Conservation (phyloP, 1,284 basidiomycete genomes). For the Ustanciosporium gigantosporum region DNA sequence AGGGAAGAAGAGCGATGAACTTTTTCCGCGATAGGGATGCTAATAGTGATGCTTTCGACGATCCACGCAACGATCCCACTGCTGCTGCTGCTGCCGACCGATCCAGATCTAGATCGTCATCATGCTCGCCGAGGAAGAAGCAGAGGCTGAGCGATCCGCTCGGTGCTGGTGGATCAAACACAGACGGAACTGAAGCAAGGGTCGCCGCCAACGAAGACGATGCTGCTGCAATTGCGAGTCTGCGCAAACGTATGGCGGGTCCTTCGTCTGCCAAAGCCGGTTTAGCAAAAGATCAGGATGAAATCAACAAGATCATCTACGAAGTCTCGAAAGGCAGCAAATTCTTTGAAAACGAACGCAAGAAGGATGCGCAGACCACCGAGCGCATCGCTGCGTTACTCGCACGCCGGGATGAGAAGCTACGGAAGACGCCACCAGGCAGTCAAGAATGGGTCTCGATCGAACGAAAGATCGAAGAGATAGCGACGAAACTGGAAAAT, state of each 20-base stretch:
- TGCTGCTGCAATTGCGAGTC: constrained; percentile 41
- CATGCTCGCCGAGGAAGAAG: constrained; percentile 30
- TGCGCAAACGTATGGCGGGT: constrained; percentile 51
- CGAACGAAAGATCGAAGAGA: constrained; percentile 41
- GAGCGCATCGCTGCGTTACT: constrained; percentile 67
- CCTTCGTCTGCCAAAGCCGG: constrained; percentile 58
- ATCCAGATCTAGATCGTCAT: constrained; percentile 8
- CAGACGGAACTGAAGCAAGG: not conserved
- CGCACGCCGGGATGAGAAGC: constrained; percentile 38
- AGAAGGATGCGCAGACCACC: constrained; percentile 78
- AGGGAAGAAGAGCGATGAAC: constrained; percentile 28
- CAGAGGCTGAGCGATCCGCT: constrained; percentile 11
- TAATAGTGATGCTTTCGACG: constrained; percentile 31
- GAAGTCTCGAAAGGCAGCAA: constrained; percentile 56
- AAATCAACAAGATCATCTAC: constrained; percentile 51
- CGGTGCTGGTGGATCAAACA: too few relatives aligned
- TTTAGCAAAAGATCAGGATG: constrained; percentile 50
- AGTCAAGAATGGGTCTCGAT: constrained; percentile 37
- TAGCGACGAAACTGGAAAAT: constrained; percentile 72
- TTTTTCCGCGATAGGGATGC: constrained; percentile 38
- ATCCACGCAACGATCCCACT: constrained; percentile 32
- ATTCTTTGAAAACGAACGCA: constrained; percentile 73
- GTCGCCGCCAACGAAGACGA: not conserved
- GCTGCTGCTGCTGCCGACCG: constrained; percentile 3
- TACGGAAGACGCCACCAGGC: constrained; percentile 15